A percentile compares a stretch with the other conserved stretches of the same genome.
These are phyloP conservation scores for Corynespora cassiicola DNA, from an alignment of 2,329 filamentous ascomycete genomes.

Conservation along the genomic window DNA sequence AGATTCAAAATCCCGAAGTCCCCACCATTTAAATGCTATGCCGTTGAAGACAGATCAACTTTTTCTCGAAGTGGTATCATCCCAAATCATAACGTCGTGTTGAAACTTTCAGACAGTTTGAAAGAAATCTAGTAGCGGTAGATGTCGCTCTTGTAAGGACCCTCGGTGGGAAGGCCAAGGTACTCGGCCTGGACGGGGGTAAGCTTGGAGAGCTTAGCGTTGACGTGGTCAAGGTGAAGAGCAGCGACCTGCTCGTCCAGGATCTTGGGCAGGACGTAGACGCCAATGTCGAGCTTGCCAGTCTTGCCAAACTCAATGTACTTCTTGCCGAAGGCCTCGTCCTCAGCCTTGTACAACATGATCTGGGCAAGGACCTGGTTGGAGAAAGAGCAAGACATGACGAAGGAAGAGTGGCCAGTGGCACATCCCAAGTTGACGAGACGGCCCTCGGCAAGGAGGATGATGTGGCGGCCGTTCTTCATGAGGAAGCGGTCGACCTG, in stretches of 20 bases:
- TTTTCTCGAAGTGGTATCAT: conserved; percentile 62
- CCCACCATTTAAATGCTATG: conserved; percentile 51
- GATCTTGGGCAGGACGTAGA: conserved; percentile 98
- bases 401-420: conserved; percentile 98
- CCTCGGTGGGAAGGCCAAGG: conserved; percentile 82
- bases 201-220: conserved; percentile 90
- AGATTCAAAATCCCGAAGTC: conserved; percentile 34
- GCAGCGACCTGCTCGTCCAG: conserved; percentile 98
- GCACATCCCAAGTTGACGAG: conserved; percentile 99
- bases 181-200: conserved; percentile 90
- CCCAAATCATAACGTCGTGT: conserved; percentile 65
- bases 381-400: conserved; percentile 99
- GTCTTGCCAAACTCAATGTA: conserved; percentile 95
- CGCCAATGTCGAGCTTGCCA: conserved; percentile 87
- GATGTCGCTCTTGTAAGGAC: conserved; percentile 96
- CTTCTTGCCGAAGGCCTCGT: conserved; percentile 87
- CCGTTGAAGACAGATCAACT: conserved; percentile 69
- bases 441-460: conserved; percentile 97
- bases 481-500: conserved; percentile 98
- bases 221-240: conserved; percentile 91
- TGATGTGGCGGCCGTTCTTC: conserved; percentile 93
- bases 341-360: conserved; percentile 92
- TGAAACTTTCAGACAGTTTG: conserved; percentile 49
- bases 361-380: conserved; percentile 99
- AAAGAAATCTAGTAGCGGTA: conserved; percentile 59